Evolutionary conservation across 306 rosid genomes (phyloP).

Genomic region (Trifolium dubium): DNA sequence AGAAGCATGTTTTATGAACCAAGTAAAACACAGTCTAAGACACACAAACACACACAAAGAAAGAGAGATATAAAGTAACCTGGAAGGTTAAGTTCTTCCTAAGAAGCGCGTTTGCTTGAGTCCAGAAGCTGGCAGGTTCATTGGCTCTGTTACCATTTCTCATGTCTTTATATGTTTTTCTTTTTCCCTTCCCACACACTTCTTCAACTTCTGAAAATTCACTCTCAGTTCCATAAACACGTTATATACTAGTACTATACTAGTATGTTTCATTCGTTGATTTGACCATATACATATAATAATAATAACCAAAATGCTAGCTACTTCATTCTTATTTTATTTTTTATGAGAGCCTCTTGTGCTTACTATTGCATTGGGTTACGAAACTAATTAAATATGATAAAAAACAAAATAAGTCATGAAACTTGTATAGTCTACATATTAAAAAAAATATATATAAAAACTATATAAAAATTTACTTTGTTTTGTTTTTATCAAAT

Average conservation of each 20-base stretch:
- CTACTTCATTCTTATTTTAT: too few relatives aligned
- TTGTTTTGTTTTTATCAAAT: too few relatives aligned
- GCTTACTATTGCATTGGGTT: too few relatives aligned
- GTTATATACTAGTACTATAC: background rate
- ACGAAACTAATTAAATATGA: too few relatives aligned
- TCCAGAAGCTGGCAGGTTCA: constrained; percentile 75
- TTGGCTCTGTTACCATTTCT: constrained; percentile 36
- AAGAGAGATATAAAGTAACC: constrained; percentile 46
- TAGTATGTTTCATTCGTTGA: background rate
- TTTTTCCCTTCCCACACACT: background rate
- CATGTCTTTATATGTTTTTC: constrained; percentile 10
- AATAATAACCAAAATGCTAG: too few relatives aligned
- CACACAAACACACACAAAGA: background rate
- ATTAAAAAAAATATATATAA: too few relatives aligned
- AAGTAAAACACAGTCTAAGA: background rate
- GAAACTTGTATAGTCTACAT: too few relatives aligned
- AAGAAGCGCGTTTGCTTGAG: constrained; percentile 88
- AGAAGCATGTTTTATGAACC: background rate
- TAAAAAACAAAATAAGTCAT: too few relatives aligned
- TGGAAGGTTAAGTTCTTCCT: constrained; percentile 84
- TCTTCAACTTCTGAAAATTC: background rate
- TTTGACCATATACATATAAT: background rate
- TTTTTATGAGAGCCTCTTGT: too few relatives aligned
- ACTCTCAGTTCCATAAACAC: background rate
- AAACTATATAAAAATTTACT: too few relatives aligned